Evolutionary conservation across 2,329 filamentous ascomycete species (phyloP), one percentile per base, ranked within the genome.

Genomic region (Paracamarosporium sp.): DNA sequence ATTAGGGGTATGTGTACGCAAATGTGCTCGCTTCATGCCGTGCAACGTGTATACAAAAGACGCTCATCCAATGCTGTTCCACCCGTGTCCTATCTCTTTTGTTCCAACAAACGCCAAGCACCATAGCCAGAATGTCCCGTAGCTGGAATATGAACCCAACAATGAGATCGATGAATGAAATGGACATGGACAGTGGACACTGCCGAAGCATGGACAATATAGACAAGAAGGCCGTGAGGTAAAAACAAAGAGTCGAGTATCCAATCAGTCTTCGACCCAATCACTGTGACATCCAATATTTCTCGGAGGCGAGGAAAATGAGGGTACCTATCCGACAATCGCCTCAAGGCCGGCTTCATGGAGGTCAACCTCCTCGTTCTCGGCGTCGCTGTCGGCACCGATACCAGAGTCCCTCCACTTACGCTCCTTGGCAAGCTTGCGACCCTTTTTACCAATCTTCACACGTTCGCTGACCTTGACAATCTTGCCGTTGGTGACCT

Each of bases 391-490:
- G 20, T 70, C 69, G 17, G 71, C 63, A 20, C 69, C 71, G 50
- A 75, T 71, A 6, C 74, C 74, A 5, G 71, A 75, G 40, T 76
- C 74, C 27, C 45, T 20, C 60, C 68, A 73, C 45, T 69, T 66
- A 30, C 73, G 62, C 55, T 63, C 65, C 44, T 62, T 51, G 28
- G 53, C 63, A 59, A 71, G 73, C 64, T 62, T 65, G 46, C 59
- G 35, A 30, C 56, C 66, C 63, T 74, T 76, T 63, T 76, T 76
- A 31, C 62, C 61, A 12, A 75, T 55, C 57, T 70, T 72, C 28
- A 74, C 64, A 40, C 70, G 71, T 35, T 76, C 74, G 28, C 60
- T 69, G 4, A 67, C 64, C 62, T 72, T 74, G 44, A 55, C 51
- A 12, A 74, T 62, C 55, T 73, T 74, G 53, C 73, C 71, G 15